Conservation (phyloP, 495 filamentous ascomycete species). For the Penicillium crystallinum region DNA sequence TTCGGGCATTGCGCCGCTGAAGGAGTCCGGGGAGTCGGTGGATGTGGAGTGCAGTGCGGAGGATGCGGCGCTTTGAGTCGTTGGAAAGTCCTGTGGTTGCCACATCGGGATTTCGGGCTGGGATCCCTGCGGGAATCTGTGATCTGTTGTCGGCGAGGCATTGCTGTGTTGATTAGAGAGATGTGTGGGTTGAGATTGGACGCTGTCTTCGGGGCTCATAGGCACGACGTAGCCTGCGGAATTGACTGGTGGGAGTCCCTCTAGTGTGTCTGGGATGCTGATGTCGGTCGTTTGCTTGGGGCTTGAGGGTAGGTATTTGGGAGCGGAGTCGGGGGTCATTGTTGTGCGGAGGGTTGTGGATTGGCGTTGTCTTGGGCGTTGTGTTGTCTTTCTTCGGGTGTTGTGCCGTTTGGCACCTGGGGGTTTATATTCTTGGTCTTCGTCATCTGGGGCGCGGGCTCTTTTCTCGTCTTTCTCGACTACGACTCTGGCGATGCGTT, state of each 20-base stretch:
- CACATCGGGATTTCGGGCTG: slow-evolving; percentile 13
- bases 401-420: slow-evolving; percentile 10
- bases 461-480: slow-evolving; percentile 76
- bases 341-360: slow-evolving; percentile 10
- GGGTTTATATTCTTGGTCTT: slow-evolving; percentile 9
- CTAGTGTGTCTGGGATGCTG: slow-evolving; percentile 30
- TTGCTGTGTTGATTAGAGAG: slow-evolving; percentile 1
- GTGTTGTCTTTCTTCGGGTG: not conserved
- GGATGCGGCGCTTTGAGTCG: too few species aligned
- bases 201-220: slow-evolving; percentile 18
- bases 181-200: not conserved
- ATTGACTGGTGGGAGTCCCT: slow-evolving; percentile 36
- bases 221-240: slow-evolving; percentile 39
- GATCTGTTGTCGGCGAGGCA: slow-evolving; percentile 4
- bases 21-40: slow-evolving; percentile 20
- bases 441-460: slow-evolving; percentile 6
- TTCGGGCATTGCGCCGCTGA: slow-evolving; percentile 25
- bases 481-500: slow-evolving; percentile 80
- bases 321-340: slow-evolving; percentile 1
- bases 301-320: slow-evolving; percentile 2
- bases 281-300: slow-evolving; percentile 5
- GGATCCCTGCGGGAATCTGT: slow-evolving; percentile 1
- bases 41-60: not conserved
- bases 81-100: slow-evolving; percentile 8
- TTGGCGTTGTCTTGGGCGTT: slow-evolving; percentile 10